Evolutionary conservation across 2,329 filamentous ascomycete genomes (phyloP).

Genomic region (Camptophora hylomeconis): DNA sequence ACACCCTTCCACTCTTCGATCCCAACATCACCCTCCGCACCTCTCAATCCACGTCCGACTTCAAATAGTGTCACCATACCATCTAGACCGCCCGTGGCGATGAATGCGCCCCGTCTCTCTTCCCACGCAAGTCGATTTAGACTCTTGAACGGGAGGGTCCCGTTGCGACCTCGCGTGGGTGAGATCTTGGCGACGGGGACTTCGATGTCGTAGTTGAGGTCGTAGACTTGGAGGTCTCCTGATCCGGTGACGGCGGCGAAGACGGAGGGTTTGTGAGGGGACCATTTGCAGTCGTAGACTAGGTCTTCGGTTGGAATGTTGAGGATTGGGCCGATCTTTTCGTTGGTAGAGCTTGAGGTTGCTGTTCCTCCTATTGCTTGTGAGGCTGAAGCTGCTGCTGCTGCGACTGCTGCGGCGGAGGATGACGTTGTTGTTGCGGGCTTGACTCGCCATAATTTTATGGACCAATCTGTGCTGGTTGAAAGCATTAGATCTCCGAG

Average conservation of each 20-base stretch:
- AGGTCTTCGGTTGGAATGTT: conserved; percentile 91
- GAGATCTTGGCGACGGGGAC: conserved; percentile 73
- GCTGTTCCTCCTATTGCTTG: conserved; percentile 10
- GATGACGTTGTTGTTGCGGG: conserved; percentile 28
- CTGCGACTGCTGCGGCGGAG: conserved; percentile 31
- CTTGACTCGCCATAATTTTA: conserved; percentile 91
- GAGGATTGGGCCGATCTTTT: conserved; percentile 59
- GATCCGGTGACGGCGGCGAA: conserved; percentile 91
- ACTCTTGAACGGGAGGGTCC: conserved; percentile 65
- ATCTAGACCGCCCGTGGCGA: conserved; percentile 86
- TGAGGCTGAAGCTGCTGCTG: conserved; percentile 28
- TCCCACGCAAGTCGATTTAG: conserved; percentile 95
- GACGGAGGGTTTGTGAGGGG: conserved; percentile 81
- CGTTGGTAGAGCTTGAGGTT: conserved; percentile 21
- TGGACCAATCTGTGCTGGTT: conserved; percentile 91
- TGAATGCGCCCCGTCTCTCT: conserved; percentile 67
- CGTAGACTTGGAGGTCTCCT: conserved; percentile 87
- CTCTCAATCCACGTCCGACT: conserved; percentile 57
- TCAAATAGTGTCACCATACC: conserved; percentile 87
- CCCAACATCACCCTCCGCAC: conserved; percentile 70
- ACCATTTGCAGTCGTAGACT: conserved; percentile 94
- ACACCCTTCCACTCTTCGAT: conserved; percentile 87
- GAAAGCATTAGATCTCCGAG: conserved; percentile 86
- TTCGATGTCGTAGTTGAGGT: conserved; percentile 82
- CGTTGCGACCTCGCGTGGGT: conserved; percentile 48